Conservation (phyloP, 495 filamentous ascomycete genomes). For the Annulohypoxylon bovei region DNA sequence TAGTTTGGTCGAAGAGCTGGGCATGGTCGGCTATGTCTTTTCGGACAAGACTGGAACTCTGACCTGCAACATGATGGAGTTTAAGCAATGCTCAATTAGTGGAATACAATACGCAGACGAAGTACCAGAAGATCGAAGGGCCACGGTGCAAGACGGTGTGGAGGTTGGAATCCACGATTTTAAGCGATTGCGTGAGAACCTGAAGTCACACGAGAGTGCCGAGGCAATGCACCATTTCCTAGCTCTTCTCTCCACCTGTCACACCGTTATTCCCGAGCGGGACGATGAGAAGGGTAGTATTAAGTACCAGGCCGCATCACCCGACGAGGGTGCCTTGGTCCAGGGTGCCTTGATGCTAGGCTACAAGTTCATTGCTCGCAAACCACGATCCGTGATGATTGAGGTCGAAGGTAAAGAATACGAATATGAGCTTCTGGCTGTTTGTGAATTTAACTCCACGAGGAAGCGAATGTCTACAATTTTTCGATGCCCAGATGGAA, state of each 20-base stretch:
- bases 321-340: conserved; percentile 95
- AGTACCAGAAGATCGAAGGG: conserved; percentile 88
- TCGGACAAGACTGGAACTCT: conserved; percentile 99
- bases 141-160: conserved; percentile 75
- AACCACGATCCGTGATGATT: conserved; percentile 85
- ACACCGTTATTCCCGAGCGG: conserved; percentile 96
- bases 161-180: conserved; percentile 91
- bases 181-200: conserved; percentile 76
- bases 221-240: conserved; percentile 90
- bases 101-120: conserved; percentile 95
- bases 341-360: conserved; percentile 88
- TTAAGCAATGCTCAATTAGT: conserved; percentile 90
- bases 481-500: conserved; percentile 95
- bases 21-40: conserved; percentile 98
- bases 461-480: conserved; percentile 98
- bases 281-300: conserved; percentile 79
- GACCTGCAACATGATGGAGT: conserved; percentile 99
- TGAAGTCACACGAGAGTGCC: conserved; percentile 72
- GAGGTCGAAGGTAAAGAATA: conserved; percentile 72
- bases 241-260: conserved; percentile 86
- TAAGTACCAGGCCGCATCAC: conserved; percentile 98
- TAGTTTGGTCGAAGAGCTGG: conserved; percentile 94
- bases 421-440: conserved; percentile 91
- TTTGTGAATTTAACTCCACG: conserved; percentile 99
- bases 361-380: conserved; percentile 89